Base-by-base conservation (phyloP, 495 filamentous ascomycete genomes). In the Bacidia rubella region DNA sequence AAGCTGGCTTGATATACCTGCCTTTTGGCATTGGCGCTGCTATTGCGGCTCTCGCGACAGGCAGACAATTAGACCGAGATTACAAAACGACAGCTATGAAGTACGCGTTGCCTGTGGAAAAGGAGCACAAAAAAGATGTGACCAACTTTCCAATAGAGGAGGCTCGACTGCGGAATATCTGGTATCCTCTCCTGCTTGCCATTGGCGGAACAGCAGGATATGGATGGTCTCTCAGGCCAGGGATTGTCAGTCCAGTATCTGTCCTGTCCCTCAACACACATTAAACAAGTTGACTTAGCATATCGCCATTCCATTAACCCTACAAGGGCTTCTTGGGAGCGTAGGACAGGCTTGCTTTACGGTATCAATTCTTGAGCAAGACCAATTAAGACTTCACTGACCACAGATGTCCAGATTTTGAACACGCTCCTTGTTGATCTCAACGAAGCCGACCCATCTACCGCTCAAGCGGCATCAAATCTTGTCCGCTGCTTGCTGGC, bases 141-240 rank as follows among this genome's bases (percentile, higher is more conserved):
- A 57, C 61, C 9, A 65, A 71, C 9, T 86, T 83, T 26, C 80
- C 82, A 15, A 77, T 86, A 45, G 82, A 86, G 55, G 70, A 72
- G 46, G 81, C 79, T 7, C 74, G 82, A 20, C 66, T 83, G 26
- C 63, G 79, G 22, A 27, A 54, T n/a, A 49, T 65, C 43, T 58
- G 58, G 51, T 45, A 15, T 15, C 47, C 54, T 32, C 52, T 61
- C 51, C 35, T 55, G n/a, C n/a, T n/a, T n/a, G n/a, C n/a, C n/a
- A n/a, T n/a, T n/a, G n/a, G n/a, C n/a, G n/a, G n/a, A n/a, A n/a
- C n/a, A n/a, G n/a, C n/a, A n/a, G n/a, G n/a, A n/a, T n/a, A n/a
- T n/a, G n/a, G n/a, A n/a, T n/a, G n/a, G n/a, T n/a, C n/a, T n/a
- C n/a, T n/a, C n/a, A n/a, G n/a, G n/a, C n/a, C n/a, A n/a, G n/a